These are phyloP conservation scores for Pezicula radicicola DNA, from an alignment of 2,329 filamentous ascomycete species.

Conservation along the genomic window DNA sequence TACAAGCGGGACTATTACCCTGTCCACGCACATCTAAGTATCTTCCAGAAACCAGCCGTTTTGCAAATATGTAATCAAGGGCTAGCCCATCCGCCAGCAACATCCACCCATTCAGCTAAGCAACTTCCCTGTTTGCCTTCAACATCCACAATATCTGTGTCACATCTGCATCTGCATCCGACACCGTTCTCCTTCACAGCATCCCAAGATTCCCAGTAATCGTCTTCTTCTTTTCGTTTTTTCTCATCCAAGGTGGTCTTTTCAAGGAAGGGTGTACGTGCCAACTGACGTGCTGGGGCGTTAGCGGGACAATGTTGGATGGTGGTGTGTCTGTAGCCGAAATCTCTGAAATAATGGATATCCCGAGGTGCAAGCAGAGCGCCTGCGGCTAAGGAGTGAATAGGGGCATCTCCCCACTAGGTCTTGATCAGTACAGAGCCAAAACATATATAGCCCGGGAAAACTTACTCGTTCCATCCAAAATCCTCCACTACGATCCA, in stretches of 20 bases:
- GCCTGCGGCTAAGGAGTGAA: constrained; percentile 94
- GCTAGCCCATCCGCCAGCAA: constrained; percentile 84
- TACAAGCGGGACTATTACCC: constrained; percentile 10
- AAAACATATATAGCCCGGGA: constrained; percentile 3
- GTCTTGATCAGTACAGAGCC: constrained; percentile 15
- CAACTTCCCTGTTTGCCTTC: constrained; percentile 97
- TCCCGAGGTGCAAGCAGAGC: constrained; percentile 77
- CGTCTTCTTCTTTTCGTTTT: constrained; percentile 85
- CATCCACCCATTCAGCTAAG: constrained; percentile 93
- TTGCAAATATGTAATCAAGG: constrained; percentile 20
- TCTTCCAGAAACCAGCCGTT: background rate
- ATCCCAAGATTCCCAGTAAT: constrained; percentile 92
- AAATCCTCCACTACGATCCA: constrained; percentile 96
- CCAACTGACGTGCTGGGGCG: constrained; percentile 82
- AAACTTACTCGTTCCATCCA: constrained; percentile 92
- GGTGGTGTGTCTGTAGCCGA: constrained; percentile 96
- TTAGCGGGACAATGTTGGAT: constrained; percentile 99
- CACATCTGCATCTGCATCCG: constrained; percentile 92
- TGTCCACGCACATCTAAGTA: constrained; percentile 2
- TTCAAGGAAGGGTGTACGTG: constrained; percentile 77
- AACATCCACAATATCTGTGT: constrained; percentile 95
- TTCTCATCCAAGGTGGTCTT: constrained; percentile 77
- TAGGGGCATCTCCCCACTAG: constrained; percentile 97
- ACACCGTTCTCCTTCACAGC: constrained; percentile 91
- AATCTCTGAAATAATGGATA: constrained; percentile 98